Conservation (phyloP, 768 basidiomycete genomes). For the Mycena pura region DNA sequence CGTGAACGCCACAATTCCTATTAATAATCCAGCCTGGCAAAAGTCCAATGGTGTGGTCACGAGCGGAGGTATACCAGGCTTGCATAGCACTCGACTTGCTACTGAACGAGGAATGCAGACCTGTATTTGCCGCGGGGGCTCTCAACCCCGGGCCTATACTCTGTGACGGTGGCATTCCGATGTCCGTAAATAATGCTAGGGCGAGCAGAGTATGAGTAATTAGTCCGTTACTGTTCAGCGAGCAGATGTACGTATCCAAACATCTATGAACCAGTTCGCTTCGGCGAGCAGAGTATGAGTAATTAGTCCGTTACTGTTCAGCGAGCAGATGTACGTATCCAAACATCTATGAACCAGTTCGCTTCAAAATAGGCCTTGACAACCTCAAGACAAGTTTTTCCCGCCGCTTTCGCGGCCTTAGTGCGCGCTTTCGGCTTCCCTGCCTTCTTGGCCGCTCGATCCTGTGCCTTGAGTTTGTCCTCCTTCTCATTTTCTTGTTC, state of each 20-base stretch:
- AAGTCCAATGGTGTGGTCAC: too few relatives aligned
- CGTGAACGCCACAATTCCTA: too few relatives aligned
- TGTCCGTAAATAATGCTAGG: conserved; percentile 10
- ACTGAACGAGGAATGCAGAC: too few relatives aligned
- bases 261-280: neutral
- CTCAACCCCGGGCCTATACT: too few relatives aligned
- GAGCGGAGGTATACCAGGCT: too few relatives aligned
- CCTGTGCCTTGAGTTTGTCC: too few relatives aligned
- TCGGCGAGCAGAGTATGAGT: too few relatives aligned
- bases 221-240: neutral
- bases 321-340: neutral
- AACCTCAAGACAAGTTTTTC: neutral
- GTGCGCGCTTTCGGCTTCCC: neutral
- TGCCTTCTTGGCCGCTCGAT: neutral
- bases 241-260: conserved; percentile 4
- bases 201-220: too few relatives aligned
- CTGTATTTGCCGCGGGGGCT: too few relatives aligned
- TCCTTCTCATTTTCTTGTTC: neutral
- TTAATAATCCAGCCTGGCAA: too few relatives aligned
- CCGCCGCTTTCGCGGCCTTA: neutral
- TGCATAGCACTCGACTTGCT: too few relatives aligned
- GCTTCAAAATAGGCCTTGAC: conserved; percentile 3
- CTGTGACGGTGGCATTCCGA: conserved; percentile 2
- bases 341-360: conserved; percentile 8
- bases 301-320: neutral